Percentiles rank a stretch among this genome's conserved stretches.
Conservation (phyloP, 805 yeast species). For the Myxozyma mucilagina region DNA sequence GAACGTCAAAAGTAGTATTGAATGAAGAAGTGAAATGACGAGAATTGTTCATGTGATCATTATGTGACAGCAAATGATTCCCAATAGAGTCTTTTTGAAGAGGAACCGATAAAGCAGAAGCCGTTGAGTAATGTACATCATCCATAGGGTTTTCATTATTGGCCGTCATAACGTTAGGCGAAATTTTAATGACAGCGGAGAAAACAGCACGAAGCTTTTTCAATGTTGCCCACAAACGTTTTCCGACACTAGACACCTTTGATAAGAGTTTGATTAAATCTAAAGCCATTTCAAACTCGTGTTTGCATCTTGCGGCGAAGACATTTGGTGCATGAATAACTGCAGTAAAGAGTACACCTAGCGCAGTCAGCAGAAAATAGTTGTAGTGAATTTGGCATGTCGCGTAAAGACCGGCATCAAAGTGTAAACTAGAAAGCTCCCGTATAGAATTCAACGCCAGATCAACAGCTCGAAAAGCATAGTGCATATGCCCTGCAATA, state of each 20-base stretch:
- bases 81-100: no score
- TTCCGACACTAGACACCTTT: constrained; percentile 21
- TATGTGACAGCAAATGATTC: no score
- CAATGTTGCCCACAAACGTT: constrained; percentile 24
- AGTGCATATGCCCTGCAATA: constrained; percentile 18
- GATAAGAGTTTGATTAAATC: constrained; percentile 31
- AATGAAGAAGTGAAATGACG: background rate
- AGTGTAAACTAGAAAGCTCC: constrained; percentile 31
- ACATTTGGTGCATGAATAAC: constrained; percentile 32
- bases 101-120: no score
- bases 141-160: background rate
- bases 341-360: constrained; percentile 34
- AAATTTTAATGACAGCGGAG: background rate
- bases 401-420: constrained; percentile 30
- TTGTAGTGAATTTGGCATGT: constrained; percentile 35
- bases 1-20: background rate
- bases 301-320: constrained; percentile 23
- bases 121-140: background rate
- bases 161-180: background rate
- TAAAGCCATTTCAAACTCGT: constrained; percentile 33
- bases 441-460: constrained; percentile 34
- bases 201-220: constrained; percentile 14
- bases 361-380: constrained; percentile 34
- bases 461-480: constrained; percentile 33
- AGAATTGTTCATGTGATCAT: no score